Conservation (phyloP, 257 asterid species). For the Hygrophila difformis region DNA sequence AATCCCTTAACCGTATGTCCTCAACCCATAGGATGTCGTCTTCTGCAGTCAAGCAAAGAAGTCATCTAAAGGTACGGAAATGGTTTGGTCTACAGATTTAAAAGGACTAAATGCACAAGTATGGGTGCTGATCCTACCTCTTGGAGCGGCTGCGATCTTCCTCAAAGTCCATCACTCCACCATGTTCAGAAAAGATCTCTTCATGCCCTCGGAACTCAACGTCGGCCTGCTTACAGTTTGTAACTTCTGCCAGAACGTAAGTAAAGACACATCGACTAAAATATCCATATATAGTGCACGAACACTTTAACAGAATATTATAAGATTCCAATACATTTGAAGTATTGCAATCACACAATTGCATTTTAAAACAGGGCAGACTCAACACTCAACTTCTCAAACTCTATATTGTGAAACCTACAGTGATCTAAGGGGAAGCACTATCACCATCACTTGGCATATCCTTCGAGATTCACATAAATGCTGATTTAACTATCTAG, state of each 20-base stretch:
- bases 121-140: conserved; percentile 75
- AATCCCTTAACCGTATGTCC: conserved; percentile 18
- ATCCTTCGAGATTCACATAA: not conserved
- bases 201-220: conserved; percentile 73
- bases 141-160: conserved; percentile 85
- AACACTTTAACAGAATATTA: too few relatives aligned
- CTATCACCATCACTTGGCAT: not conserved
- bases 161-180: conserved; percentile 95
- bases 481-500: conserved; percentile 10
- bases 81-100: not conserved
- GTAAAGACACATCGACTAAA: conserved; percentile 79
- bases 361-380: not conserved
- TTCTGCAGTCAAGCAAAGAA: conserved; percentile 33
- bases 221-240: conserved; percentile 90
- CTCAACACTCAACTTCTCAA: not conserved
- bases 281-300: too few relatives aligned
- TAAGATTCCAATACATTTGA: too few relatives aligned
- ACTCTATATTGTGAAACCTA: not conserved
- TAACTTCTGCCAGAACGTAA: conserved; percentile 95
- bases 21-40: conserved; percentile 84
- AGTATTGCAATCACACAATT: conserved; percentile 9
- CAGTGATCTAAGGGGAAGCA: not conserved
- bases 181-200: conserved; percentile 81
- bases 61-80: not conserved
- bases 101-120: conserved; percentile 1